Base-by-base conservation (phyloP, 352 stramenopile genomes). In the Sclerospora graminicola region DNA sequence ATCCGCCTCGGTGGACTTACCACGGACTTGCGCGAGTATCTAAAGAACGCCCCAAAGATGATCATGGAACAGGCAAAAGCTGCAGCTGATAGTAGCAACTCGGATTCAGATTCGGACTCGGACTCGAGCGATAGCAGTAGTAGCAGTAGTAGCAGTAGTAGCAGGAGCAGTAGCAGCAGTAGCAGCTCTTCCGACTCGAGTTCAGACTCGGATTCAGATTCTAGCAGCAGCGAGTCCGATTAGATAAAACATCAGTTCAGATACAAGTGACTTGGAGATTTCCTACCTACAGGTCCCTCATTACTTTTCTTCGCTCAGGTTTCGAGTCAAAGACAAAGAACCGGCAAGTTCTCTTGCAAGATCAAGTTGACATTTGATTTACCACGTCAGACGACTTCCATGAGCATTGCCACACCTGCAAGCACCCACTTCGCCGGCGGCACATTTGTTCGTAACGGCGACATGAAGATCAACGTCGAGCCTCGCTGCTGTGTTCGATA, bases 1-100 rank as follows among this genome's bases (percentile, higher is more conserved):
- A 99, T 99, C 45, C 95, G 96, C 54, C 74, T 99, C 13, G 97
- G 96, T 20, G 95, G 94, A 1, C 74, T 99, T 15, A 99, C 97
- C 4, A 96, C 97, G 38, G 88, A 89, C 10, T 75, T 99, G 43
- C 84, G 96, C 24, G 85, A 97, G 51, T 95, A 96, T 64, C 67
- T 99, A 10, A 98, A 98, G 77, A 97, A 97, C 56, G 90, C 92
- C 18, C 93, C 94, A 1, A 97, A 96, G 57, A 69, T 97, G 32
- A 96, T 97, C 61, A 92, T 89, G 76, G 70, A 77, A 31, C 73
- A 86, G 52, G 52, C 52, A 16, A 74, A 79, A 36, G 51, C 67
- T 27, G 41, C 21, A n/a, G 39, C 13, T 26, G 55, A 63, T 26
- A 78, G 64, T 19, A 68, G 54, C 43, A 56, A 52, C 29, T 74